Evolutionary conservation across 2,329 filamentous ascomycete species (phyloP).

Genomic region (Shiraia bambusicola): DNA sequence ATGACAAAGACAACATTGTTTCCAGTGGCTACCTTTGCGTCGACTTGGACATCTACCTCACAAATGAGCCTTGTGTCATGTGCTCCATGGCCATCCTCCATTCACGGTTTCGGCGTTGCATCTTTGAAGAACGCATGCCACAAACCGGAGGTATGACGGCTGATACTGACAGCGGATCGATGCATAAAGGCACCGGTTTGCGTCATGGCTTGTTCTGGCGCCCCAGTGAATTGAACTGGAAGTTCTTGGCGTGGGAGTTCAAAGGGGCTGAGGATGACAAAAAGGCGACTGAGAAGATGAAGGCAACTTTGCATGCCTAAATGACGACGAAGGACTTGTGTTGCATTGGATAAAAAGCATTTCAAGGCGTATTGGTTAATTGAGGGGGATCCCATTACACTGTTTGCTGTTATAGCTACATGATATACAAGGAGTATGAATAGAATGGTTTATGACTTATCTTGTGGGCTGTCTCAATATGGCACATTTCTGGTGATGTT

Average conservation of each 20-base stretch:
- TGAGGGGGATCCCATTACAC: neutral
- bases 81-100: constrained; percentile 96
- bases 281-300: constrained; percentile 13
- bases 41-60: constrained; percentile 88
- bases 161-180: constrained; percentile 49
- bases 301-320: constrained; percentile 37
- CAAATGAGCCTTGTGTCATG: constrained; percentile 94
- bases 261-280: constrained; percentile 31
- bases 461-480: no score
- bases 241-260: constrained; percentile 78
- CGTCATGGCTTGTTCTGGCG: constrained; percentile 65
- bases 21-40: constrained; percentile 90
- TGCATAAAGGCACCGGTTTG: no score
- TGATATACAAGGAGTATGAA: neutral
- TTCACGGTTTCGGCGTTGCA: constrained; percentile 82
- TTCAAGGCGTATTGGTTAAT: constrained; percentile 23
- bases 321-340: constrained; percentile 1
- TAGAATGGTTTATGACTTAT: neutral
- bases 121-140: constrained; percentile 78
- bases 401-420: no score
- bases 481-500: no score
- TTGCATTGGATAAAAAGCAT: constrained; percentile 29
- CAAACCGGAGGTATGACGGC: constrained; percentile 80
- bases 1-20: constrained; percentile 61
- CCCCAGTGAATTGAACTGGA: constrained; percentile 78